These are phyloP conservation scores for Trypanosoma vivax DNA, from an alignment of 208 protist species.

Conservation along the genomic window DNA sequence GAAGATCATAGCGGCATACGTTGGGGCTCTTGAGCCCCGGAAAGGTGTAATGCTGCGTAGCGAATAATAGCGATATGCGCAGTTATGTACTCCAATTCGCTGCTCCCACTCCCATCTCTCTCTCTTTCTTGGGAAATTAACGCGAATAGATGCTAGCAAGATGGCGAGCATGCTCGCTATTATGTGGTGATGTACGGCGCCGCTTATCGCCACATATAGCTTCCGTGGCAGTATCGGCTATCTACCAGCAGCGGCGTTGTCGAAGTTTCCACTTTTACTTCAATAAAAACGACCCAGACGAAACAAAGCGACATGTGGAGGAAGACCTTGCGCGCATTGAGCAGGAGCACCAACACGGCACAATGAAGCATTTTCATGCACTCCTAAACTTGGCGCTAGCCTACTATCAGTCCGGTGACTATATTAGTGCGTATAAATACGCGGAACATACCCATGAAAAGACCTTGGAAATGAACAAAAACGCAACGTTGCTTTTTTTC, in stretches of 20 bases:
- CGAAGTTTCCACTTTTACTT: conserved; percentile 72
- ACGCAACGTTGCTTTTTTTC: conserved; percentile 60
- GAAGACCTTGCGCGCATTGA: conserved; percentile 44
- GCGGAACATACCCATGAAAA: conserved; percentile 54
- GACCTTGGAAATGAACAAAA: conserved; percentile 30
- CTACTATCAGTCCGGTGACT: conserved; percentile 59
- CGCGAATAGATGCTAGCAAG: too few relatives aligned
- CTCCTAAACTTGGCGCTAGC: conserved; percentile 66
- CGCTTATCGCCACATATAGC: too few relatives aligned
- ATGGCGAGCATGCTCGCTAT: too few relatives aligned
- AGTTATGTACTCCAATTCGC: too few relatives aligned
- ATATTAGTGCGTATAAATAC: conserved; percentile 42
- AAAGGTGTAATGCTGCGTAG: too few relatives aligned
- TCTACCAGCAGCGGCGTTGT: conserved; percentile 13
- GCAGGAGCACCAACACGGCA: conserved; percentile 38
- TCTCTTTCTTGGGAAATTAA: too few relatives aligned
- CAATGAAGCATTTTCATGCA: conserved; percentile 56
- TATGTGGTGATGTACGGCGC: too few relatives aligned
- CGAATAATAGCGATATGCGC: too few relatives aligned
- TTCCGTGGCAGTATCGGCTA: neutral
- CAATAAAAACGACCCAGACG: conserved; percentile 69
- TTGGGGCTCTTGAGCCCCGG: too few relatives aligned
- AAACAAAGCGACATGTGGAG: conserved; percentile 56
- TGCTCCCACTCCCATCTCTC: too few relatives aligned
- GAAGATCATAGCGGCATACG: too few relatives aligned